Evolutionary conservation across 2,329 filamentous ascomycete genomes (phyloP), one percentile per base, ranked within the genome.

Genomic region (Cercospora beticola): DNA sequence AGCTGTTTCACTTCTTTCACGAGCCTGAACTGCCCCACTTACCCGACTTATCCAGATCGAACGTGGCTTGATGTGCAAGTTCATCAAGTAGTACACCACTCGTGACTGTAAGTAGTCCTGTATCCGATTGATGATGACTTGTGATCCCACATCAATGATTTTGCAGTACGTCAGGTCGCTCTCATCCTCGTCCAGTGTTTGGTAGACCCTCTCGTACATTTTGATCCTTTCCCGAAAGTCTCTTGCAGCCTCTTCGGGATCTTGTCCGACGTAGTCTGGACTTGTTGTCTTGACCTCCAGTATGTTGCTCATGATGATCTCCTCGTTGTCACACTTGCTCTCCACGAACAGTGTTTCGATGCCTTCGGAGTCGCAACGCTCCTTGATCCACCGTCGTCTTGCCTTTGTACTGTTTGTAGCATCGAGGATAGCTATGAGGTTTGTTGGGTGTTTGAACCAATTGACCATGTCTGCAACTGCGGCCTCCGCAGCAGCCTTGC

Each of bases 11-110:
- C 14, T 26, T 26, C 9, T 28, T 16, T 12, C 21, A 31, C 21
- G 33, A 9, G 26, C 18, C 5, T 21, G 31, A 33, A 9, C 10
- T 36, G 9, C 2, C 3, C 23, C 5, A 73, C 74, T 72, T 70
- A 78, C 77, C 72, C 95, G 86, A 73, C 95, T 98, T 62, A 99
- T 83, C 95, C 95, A 99, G 73, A 99, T 97, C 4, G 93, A 97
- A 66, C 95, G 89, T 18, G 94, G 94, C 72, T 94, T 94, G 80
- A 99, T 99, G 82, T 99, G 95, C 46, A 99, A 86, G 79, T 98
- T 99, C 90, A 98, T 97, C 68, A 98, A 88, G 79, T 97, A 99
- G 82, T 99, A 99, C 57, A 99, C 94, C 56, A 99, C 90, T 67
- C 95, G 90, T 79, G 93, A 97, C 79, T 97, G 95, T 30, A 99